phyloP scores from a whole-genome alignment of 2,329 filamentous ascomycete species.

The Mariannaea sp. region DNA sequence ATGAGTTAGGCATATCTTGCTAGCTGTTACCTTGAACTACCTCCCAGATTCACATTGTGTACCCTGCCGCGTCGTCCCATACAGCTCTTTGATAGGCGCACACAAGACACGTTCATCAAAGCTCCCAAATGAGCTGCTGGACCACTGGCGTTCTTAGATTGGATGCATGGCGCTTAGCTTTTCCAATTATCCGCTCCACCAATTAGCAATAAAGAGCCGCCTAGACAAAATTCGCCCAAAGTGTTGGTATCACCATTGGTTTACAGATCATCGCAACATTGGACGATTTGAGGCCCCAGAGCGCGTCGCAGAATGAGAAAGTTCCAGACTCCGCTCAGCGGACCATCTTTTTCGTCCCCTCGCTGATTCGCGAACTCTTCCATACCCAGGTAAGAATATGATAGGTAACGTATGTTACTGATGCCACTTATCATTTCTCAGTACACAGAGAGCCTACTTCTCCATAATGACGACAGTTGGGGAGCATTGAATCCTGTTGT shows the following conservation, averaged over 20 bases:
- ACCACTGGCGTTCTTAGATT: slow-evolving; percentile 10
- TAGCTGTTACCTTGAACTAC: not conserved
- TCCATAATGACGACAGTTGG: not conserved
- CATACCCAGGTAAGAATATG: no score
- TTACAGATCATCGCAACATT: not conserved
- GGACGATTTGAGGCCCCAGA: not conserved
- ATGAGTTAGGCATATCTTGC: slow-evolving; percentile 1
- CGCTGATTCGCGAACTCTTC: no score
- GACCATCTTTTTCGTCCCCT: no score
- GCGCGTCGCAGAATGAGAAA: not conserved
- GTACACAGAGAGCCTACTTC: no score
- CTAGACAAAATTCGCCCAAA: slow-evolving; percentile 13
- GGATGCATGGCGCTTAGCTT: slow-evolving; percentile 30
- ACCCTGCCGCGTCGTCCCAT: not conserved
- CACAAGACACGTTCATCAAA: slow-evolving; percentile 3
- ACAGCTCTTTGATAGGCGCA: not conserved
- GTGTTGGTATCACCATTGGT: slow-evolving; percentile 20
- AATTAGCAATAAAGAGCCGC: not conserved
- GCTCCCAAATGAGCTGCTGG: slow-evolving; percentile 14
- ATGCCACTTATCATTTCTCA: not conserved
- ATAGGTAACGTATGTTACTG: no score
- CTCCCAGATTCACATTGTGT: not conserved
- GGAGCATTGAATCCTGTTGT: not conserved
- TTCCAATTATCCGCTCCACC: not conserved
- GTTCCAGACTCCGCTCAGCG: not conserved